Percentiles rank a stretch among this genome's conserved stretches.
Evolutionary conservation across 192 early-diverging fungal species (phyloP).

Genomic region (Allomyces arbusculus): DNA sequence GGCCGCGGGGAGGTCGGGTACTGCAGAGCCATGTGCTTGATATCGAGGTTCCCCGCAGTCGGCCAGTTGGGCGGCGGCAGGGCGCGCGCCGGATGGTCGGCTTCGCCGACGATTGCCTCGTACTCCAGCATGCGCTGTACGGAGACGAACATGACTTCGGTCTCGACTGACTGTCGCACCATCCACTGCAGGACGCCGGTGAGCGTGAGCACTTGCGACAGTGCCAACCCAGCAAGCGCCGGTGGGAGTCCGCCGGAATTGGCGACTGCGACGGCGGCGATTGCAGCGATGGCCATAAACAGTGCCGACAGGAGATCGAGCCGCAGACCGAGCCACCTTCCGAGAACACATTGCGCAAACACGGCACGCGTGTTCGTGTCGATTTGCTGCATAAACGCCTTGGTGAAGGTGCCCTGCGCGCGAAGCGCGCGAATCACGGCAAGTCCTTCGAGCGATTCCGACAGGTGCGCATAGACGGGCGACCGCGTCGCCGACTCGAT

Average conservation of each 20-base stretch:
- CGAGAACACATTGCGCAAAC: constrained; percentile 29
- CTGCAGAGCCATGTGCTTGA: constrained; percentile 28
- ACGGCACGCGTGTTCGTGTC: constrained; percentile 39
- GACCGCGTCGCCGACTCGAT: constrained; percentile 45
- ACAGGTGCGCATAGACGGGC: constrained; percentile 36
- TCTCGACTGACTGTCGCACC: constrained; percentile 27
- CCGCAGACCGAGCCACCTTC: constrained; percentile 35
- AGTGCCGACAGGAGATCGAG: constrained; percentile 19
- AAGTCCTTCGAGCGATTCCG: constrained; percentile 43
- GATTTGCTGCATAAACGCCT: constrained; percentile 22
- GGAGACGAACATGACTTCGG: constrained; percentile 33
- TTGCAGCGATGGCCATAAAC: constrained; percentile 23
- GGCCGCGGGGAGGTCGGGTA: constrained; percentile 24
- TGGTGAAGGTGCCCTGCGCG: constrained; percentile 30
- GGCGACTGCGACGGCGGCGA: constrained; percentile 23
- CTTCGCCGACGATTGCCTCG: constrained; percentile 16
- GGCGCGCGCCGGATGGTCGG: constrained; percentile 6
- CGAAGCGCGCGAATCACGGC: constrained; percentile 46
- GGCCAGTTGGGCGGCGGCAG: constrained; percentile 36
- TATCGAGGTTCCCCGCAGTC: constrained; percentile 25
- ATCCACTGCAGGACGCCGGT: constrained; percentile 23
- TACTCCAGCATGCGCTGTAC: constrained; percentile 50
- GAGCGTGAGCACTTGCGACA: constrained; percentile 31
- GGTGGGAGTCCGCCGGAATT: constrained; percentile 17
- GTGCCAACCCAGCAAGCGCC: constrained; percentile 24